Conservation (phyloP, 2,329 filamentous ascomycete species). For the Lecanoromycetidae sp. region DNA sequence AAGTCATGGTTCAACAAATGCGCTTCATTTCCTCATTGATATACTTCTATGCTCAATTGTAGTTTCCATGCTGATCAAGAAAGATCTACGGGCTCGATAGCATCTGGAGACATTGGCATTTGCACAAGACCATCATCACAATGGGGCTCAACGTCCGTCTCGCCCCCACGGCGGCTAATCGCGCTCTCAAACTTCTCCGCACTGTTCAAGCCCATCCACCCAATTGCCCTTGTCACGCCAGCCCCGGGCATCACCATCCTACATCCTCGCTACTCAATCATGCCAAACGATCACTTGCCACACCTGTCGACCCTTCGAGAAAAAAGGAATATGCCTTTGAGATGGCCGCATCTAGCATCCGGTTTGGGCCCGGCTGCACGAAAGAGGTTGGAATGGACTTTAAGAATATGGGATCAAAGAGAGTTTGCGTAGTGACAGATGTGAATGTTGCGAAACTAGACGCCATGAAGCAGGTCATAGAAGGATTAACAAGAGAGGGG, state of each 20-base stretch:
- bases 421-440: constrained; percentile 88
- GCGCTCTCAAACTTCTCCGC: constrained; percentile 53
- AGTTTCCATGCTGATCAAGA: too few relatives aligned
- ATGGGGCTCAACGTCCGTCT: constrained; percentile 26
- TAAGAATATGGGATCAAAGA: constrained; percentile 74
- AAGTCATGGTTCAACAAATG: too few relatives aligned
- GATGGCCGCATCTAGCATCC: constrained; percentile 90
- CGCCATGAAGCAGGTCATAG: constrained; percentile 79
- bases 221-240: constrained; percentile 83
- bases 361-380: constrained; percentile 85
- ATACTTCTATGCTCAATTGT: too few relatives aligned
- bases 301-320: constrained; percentile 56
- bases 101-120: too few relatives aligned
- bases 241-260: constrained; percentile 63
- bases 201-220: constrained; percentile 87
- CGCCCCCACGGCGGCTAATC: constrained; percentile 34
- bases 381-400: constrained; percentile 98
- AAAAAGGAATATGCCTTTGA: constrained; percentile 97
- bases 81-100: too few relatives aligned
- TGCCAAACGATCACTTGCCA: constrained; percentile 55
- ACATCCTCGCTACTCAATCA: constrained; percentile 38
- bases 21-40: too few relatives aligned
- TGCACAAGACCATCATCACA: too few relatives aligned
- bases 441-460: constrained; percentile 66
- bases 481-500: constrained; percentile 65